Conservation (phyloP, 1,284 basidiomycete species). For the Leccinum idahoense region DNA sequence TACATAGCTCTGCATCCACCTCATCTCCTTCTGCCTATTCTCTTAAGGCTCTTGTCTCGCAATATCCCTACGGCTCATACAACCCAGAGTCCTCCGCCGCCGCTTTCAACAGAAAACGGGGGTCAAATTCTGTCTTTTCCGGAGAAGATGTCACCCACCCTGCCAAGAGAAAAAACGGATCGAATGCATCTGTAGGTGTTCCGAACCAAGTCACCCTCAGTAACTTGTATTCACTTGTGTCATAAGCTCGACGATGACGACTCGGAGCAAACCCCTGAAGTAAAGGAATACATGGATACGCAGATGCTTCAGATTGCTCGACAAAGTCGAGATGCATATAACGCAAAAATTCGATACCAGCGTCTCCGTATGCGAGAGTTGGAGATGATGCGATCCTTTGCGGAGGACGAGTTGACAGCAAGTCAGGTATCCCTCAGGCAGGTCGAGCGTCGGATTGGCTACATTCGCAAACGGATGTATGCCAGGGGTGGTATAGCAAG, state of each 20-base stretch:
- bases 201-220: background rate
- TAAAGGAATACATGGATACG: background rate
- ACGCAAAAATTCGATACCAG: background rate
- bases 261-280: background rate
- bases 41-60: background rate
- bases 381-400: background rate
- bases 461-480: background rate
- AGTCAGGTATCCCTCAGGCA: background rate
- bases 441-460: background rate
- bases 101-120: background rate
- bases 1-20: background rate
- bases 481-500: too few relatives aligned
- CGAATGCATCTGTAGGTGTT: background rate
- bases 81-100: background rate
- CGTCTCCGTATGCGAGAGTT: background rate
- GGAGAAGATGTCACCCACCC: background rate
- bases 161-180: background rate
- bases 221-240: background rate
- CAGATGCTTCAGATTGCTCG: background rate
- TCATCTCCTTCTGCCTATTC: background rate
- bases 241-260: background rate
- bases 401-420: background rate
- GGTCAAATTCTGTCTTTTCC: background rate
- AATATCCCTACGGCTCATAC: background rate
- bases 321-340: background rate